These are phyloP conservation scores for Phlebiopsis gigantea DNA, from an alignment of 768 basidiomycete genomes.

Conservation along the genomic window DNA sequence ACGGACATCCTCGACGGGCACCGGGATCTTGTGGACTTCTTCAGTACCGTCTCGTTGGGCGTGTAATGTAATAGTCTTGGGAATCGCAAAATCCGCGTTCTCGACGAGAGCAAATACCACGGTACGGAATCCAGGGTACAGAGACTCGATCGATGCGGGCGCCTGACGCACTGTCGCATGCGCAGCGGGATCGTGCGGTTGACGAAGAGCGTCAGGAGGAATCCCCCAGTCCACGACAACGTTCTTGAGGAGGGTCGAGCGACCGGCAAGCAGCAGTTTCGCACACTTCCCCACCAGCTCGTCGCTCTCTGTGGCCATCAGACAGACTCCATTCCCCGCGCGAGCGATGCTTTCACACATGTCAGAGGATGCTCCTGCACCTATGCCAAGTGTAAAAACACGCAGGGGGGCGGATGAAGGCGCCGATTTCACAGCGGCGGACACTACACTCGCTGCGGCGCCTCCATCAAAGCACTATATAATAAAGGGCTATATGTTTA, in stretches of 20 bases:
- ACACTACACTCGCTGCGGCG: background rate
- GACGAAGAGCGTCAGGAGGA: background rate
- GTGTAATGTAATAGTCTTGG: conserved; percentile 22
- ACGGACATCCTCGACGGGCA: conserved; percentile 22
- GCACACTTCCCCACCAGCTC: conserved; percentile 46
- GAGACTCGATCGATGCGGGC: conserved; percentile 24
- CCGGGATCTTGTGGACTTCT: conserved; percentile 11
- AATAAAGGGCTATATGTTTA: background rate
- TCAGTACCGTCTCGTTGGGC: conserved; percentile 21
- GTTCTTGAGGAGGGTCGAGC: conserved; percentile 38
- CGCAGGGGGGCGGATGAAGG: conserved; percentile 20
- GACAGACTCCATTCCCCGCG: conserved; percentile 45
- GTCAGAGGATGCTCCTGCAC: conserved; percentile 40
- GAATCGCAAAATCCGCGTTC: conserved; percentile 15
- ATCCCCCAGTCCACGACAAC: conserved; percentile 44
- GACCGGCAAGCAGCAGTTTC: conserved; percentile 44
- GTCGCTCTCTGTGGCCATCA: conserved; percentile 42
- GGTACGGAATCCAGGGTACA: conserved; percentile 31
- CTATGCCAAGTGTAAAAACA: conserved; percentile 60
- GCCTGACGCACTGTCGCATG: conserved; percentile 24
- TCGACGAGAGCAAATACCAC: conserved; percentile 28
- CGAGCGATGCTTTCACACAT: conserved; percentile 49
- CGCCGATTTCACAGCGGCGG: background rate
- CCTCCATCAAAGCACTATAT: background rate
- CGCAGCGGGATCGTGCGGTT: background rate